These are phyloP conservation scores for Carallia pectinifolia DNA, from an alignment of 345 rosid species.

Conservation along the genomic window DNA sequence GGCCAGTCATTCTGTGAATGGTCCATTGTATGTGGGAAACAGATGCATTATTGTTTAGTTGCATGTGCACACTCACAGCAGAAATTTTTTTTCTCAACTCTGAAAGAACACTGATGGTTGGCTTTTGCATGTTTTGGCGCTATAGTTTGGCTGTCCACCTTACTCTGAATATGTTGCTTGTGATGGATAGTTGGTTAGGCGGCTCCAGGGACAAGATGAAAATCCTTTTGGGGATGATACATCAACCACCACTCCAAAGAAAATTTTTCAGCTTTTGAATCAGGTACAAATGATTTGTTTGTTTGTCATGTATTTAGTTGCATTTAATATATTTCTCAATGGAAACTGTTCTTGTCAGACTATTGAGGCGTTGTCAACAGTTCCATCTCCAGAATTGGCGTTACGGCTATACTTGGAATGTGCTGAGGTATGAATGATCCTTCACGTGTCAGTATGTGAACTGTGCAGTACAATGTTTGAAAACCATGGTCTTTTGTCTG, in stretches of 20 bases:
- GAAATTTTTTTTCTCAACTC: no score
- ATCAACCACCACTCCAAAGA: slow-evolving; percentile 65
- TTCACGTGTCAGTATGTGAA: slow-evolving; percentile 4
- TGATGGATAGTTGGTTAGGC: slow-evolving; percentile 65
- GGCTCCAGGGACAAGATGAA: slow-evolving; percentile 83
- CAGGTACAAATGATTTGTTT: slow-evolving; percentile 43
- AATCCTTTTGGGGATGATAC: slow-evolving; percentile 90
- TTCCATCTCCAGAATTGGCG: slow-evolving; percentile 91
- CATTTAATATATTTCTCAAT: neutral
- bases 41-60: no score
- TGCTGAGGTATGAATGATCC: slow-evolving; percentile 70
- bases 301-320: neutral
- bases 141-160: slow-evolving; percentile 4
- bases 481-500: neutral
- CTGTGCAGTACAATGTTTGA: slow-evolving; percentile 8
- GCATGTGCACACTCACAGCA: no score
- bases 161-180: slow-evolving; percentile 5
- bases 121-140: neutral
- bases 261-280: slow-evolving; percentile 85
- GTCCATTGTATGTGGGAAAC: no score
- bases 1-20: neutral
- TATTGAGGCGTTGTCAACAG: slow-evolving; percentile 66
- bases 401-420: slow-evolving; percentile 85
- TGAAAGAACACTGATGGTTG: neutral
- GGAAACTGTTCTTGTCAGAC: slow-evolving; percentile 43